Evolutionary conservation across 169 alveolate genomes (phyloP).

Genomic region (Plasmodium vinckei): DNA sequence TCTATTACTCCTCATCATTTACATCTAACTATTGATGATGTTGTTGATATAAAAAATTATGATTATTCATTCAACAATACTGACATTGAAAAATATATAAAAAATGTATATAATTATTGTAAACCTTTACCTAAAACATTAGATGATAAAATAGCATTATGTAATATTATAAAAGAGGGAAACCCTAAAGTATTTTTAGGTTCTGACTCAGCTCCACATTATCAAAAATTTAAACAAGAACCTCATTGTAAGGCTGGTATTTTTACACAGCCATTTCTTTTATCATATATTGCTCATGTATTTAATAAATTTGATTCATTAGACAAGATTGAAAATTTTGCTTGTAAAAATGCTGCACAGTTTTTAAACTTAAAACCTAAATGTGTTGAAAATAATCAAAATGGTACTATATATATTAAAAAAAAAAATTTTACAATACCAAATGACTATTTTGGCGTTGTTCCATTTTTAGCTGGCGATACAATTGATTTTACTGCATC

Average conservation of each 20-base stretch:
- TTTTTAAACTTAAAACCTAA: slow-evolving; percentile 80
- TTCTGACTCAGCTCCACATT: slow-evolving; percentile 89
- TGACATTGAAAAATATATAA: slow-evolving; percentile 66
- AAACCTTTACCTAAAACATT: slow-evolving; percentile 83
- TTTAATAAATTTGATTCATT: slow-evolving; percentile 76
- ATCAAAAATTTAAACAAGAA: slow-evolving; percentile 68
- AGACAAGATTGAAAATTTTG: slow-evolving; percentile 81
- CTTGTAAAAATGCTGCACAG: slow-evolving; percentile 79
- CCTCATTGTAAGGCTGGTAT: slow-evolving; percentile 84
- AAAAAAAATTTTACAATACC: slow-evolving; percentile 32
- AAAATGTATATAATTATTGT: slow-evolving; percentile 83
- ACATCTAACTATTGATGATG: slow-evolving; percentile 66
- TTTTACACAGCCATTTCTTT: slow-evolving; percentile 84
- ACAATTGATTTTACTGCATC: slow-evolving; percentile 63
- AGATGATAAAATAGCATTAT: slow-evolving; percentile 82
- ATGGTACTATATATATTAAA: slow-evolving; percentile 24
- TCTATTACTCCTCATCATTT: slow-evolving; percentile 76
- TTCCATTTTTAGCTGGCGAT: slow-evolving; percentile 84
- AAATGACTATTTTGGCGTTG: slow-evolving; percentile 74
- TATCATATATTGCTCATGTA: slow-evolving; percentile 78
- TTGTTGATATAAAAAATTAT: slow-evolving; percentile 47
- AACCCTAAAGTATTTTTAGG: slow-evolving; percentile 82
- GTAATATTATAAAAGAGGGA: slow-evolving; percentile 56
- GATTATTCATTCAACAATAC: slow-evolving; percentile 77
- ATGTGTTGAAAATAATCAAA: slow-evolving; percentile 10